These are phyloP conservation scores for Coemansia sp. DNA, from an alignment of 192 early-diverging fungal genomes.

Conservation along the genomic window DNA sequence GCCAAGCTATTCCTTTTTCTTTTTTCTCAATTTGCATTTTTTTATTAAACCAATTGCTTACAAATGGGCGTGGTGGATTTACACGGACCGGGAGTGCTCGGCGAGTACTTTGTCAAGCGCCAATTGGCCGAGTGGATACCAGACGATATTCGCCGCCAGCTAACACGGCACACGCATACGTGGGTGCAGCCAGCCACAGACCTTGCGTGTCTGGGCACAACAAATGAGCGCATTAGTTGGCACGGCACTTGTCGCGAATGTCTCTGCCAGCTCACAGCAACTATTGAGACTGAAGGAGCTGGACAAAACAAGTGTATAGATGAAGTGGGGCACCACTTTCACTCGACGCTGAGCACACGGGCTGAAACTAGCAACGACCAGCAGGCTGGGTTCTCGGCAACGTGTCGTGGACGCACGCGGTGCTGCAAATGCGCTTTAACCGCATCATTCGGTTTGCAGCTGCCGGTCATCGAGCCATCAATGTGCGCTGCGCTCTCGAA, in stretches of 20 bases:
- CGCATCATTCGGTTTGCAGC: neutral
- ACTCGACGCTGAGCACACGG: slow-evolving; percentile 9
- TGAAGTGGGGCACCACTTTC: slow-evolving; percentile 39
- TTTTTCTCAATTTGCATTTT: neutral
- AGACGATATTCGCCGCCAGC: slow-evolving; percentile 13
- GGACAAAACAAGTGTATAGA: slow-evolving; percentile 23
- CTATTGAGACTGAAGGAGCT: slow-evolving; percentile 4
- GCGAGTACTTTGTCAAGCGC: slow-evolving; percentile 25
- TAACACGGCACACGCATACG: slow-evolving; percentile 28
- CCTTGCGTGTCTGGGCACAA: neutral
- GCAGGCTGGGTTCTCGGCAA: neutral
- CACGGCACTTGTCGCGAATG: slow-evolving; percentile 31
- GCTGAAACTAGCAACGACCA: slow-evolving; percentile 8
- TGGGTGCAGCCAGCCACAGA: slow-evolving; percentile 18
- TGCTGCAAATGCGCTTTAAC: slow-evolving; percentile 42
- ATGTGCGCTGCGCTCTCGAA: slow-evolving; percentile 14
- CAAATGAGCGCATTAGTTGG: slow-evolving; percentile 8
- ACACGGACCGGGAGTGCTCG: slow-evolving; percentile 22
- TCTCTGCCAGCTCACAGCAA: slow-evolving; percentile 16
- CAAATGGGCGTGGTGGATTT: slow-evolving; percentile 7
- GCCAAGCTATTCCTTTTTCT: neutral
- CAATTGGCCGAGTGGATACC: slow-evolving; percentile 42
- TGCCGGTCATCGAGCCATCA: slow-evolving; percentile 19
- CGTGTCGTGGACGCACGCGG: slow-evolving; percentile 13
- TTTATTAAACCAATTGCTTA: neutral